phyloP scores from a whole-genome alignment of 2,329 filamentous ascomycete species.

The Meredithiella fracta region DNA sequence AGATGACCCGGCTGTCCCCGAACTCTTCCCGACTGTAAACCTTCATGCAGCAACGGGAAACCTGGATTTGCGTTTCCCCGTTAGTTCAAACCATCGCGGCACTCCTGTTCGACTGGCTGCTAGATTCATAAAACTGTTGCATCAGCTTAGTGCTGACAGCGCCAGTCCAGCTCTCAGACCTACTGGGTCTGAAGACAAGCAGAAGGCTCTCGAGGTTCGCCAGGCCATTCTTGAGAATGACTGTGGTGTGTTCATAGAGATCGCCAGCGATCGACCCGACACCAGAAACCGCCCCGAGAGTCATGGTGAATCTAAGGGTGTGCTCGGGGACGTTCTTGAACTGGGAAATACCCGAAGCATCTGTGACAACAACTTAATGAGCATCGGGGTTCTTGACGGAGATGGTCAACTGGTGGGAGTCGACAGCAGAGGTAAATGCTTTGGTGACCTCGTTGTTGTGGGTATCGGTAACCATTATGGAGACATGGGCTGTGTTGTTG shows the following conservation, averaged over 20 bases:
- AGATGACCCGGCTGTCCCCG: not conserved
- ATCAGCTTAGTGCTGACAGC: not conserved
- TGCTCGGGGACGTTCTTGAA: slow-evolving; percentile 8
- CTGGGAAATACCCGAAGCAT: slow-evolving; percentile 1
- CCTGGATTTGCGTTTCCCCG: not conserved
- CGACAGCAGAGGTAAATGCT: slow-evolving; percentile 10
- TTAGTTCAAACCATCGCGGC: slow-evolving; percentile 5
- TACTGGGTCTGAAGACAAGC: not conserved
- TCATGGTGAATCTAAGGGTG: slow-evolving; percentile 8
- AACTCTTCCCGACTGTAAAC: not conserved
- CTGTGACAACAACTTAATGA: not conserved
- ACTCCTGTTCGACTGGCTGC: not conserved
- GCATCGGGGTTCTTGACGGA: slow-evolving; percentile 8
- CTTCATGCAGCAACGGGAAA: not conserved
- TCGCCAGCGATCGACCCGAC: slow-evolving; percentile 9
- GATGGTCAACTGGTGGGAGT: not conserved
- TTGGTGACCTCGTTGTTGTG: slow-evolving; percentile 7
- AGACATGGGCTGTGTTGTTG: slow-evolving; percentile 6
- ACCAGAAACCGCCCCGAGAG: slow-evolving; percentile 2
- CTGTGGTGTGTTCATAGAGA: not conserved
- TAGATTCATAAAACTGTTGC: not conserved
- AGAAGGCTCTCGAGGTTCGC: not conserved
- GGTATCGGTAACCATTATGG: slow-evolving; percentile 7
- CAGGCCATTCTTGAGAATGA: not conserved
- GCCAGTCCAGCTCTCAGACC: not conserved